Evolutionary conservation across 306 rosid genomes (phyloP).

Genomic region (Cicer arietinum): DNA sequence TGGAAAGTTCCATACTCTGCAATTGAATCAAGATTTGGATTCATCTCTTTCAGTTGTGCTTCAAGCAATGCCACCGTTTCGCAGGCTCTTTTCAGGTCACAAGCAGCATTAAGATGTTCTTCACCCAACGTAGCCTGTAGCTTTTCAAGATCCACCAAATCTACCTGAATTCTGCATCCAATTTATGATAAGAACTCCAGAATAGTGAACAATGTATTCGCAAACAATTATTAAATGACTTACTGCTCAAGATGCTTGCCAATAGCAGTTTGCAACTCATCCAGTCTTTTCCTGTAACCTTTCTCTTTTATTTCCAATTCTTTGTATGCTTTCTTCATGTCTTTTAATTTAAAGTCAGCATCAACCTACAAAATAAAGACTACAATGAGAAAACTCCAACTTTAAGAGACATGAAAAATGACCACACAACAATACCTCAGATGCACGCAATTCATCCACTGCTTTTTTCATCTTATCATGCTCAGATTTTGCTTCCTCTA

Average conservation of each 20-base stretch:
- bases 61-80: constrained; percentile 80
- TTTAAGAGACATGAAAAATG: constrained; percentile 21
- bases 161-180: constrained; percentile 77
- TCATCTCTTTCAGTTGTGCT: constrained; percentile 93
- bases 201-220: constrained; percentile 31
- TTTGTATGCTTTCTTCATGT: constrained; percentile 74
- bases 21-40: constrained; percentile 95
- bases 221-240: constrained; percentile 42
- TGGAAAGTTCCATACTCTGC: constrained; percentile 68
- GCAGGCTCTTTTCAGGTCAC: constrained; percentile 77
- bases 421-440: constrained; percentile 65
- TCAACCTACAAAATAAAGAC: constrained; percentile 67
- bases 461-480: constrained; percentile 71
- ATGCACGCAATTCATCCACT: constrained; percentile 76
- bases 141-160: constrained; percentile 87
- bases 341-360: constrained; percentile 84
- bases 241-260: constrained; percentile 94
- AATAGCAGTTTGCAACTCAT: constrained; percentile 73
- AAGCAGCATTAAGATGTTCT: constrained; percentile 56
- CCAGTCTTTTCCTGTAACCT: constrained; percentile 75
- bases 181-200: constrained; percentile 30
- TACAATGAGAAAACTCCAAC: constrained; percentile 33
- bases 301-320: constrained; percentile 82
- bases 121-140: constrained; percentile 69
- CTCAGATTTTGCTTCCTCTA: constrained; percentile 70